A percentile compares a stretch with the other conserved stretches of the same genome.
phyloP scores from a whole-genome alignment of 1,284 basidiomycete genomes.

The Melanopsichium pennsylvanicum region DNA sequence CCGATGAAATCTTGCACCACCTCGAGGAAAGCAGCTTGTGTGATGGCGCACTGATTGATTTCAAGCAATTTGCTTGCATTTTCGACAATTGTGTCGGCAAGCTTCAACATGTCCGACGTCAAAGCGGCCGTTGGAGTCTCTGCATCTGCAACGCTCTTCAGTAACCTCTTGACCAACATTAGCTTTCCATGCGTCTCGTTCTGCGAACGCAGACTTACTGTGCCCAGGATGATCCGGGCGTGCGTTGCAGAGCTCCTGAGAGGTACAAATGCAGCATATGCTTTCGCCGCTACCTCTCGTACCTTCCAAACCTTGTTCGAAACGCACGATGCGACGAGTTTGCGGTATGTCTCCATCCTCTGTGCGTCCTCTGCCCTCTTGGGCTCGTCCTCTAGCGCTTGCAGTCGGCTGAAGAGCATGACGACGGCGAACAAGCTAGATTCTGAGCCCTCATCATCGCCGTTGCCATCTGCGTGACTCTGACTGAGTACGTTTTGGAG shows the following conservation, averaged over 20 bases:
- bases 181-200: constrained; percentile 54
- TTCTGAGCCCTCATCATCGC: constrained; percentile 20
- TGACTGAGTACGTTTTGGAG: constrained; percentile 26
- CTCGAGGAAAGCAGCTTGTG: constrained; percentile 47
- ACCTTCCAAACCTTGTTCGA: constrained; percentile 53
- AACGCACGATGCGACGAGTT: constrained; percentile 36
- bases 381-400: constrained; percentile 32
- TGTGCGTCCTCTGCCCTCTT: constrained; percentile 10
- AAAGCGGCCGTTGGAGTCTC: constrained; percentile 14
- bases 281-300: constrained; percentile 45
- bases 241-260: constrained; percentile 3
- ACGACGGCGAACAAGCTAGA: constrained; percentile 56
- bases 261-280: constrained; percentile 39
- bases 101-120: constrained; percentile 3
- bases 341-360: constrained; percentile 13
- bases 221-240: constrained; percentile 6
- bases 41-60: constrained; percentile 42
- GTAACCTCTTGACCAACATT: constrained; percentile 28
- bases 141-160: constrained; percentile 30
- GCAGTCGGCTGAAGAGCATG: constrained; percentile 54
- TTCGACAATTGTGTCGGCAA: constrained; percentile 3
- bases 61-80: constrained; percentile 33
- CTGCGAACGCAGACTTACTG: constrained; percentile 31
- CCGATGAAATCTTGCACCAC: constrained; percentile 37
- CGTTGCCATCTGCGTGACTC: background rate